Evolutionary conservation across 768 basidiomycete genomes (phyloP).

Genomic region (Botryobasidium botryosum): DNA sequence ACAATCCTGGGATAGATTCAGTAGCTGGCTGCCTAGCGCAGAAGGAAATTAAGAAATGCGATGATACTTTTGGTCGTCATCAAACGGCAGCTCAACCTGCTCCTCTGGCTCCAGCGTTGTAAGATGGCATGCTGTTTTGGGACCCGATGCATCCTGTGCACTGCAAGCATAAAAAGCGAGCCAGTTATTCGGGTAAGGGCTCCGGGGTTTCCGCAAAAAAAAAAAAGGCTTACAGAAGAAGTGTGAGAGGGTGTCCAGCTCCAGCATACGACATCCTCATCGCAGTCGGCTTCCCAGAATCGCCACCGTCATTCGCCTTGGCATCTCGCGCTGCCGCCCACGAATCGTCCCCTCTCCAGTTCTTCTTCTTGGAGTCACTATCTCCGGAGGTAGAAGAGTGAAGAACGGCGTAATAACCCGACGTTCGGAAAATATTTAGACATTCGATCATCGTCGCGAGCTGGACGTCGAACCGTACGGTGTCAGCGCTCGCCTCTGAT

Average conservation of each 20-base stretch:
- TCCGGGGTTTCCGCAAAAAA: not conserved
- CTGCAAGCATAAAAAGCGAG: constrained; percentile 20
- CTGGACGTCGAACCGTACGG: constrained; percentile 82
- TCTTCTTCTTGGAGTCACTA: not conserved
- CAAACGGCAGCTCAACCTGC: constrained; percentile 62
- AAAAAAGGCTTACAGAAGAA: constrained; percentile 50
- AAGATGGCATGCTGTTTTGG: constrained; percentile 77
- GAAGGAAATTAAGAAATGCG: not conserved
- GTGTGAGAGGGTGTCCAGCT: constrained; percentile 53
- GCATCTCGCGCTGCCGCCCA: not conserved
- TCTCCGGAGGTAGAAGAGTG: too few species aligned
- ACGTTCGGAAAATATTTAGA: constrained; percentile 86
- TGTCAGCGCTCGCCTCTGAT: too few species aligned
- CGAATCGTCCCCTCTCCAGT: too few species aligned
- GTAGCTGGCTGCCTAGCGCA: not conserved
- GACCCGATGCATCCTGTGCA: constrained; percentile 62
- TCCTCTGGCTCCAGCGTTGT: constrained; percentile 74
- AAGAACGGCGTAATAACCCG: constrained; percentile 25
- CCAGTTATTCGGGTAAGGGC: not conserved
- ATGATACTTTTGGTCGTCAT: constrained; percentile 42
- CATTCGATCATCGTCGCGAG: constrained; percentile 76
- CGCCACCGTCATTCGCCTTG: constrained; percentile 20
- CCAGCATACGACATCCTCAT: constrained; percentile 78
- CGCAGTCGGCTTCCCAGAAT: constrained; percentile 42
- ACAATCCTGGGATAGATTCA: constrained; percentile 32